phyloP scores from a whole-genome alignment of 768 basidiomycete genomes.

The Mycena metata region DNA sequence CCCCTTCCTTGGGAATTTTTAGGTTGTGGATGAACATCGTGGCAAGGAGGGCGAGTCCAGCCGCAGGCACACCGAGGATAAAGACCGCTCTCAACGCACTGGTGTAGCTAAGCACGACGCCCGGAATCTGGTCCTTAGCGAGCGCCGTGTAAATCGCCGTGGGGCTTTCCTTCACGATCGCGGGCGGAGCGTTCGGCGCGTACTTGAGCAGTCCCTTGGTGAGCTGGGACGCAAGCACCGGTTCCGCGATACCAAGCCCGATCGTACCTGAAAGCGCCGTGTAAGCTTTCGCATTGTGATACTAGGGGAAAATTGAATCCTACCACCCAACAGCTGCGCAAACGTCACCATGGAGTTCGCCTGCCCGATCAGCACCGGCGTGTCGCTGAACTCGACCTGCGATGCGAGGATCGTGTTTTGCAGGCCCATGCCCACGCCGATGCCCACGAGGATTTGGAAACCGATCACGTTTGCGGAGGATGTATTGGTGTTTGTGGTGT shows the following conservation, averaged over 20 bases:
- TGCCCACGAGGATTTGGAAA: slow-evolving; percentile 39
- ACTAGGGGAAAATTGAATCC: neutral
- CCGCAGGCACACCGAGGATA: slow-evolving; percentile 25
- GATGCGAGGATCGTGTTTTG: slow-evolving; percentile 40
- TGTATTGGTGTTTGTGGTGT: slow-evolving; percentile 19
- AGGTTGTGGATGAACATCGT: neutral
- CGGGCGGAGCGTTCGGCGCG: slow-evolving; percentile 34
- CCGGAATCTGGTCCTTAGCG: slow-evolving; percentile 25
- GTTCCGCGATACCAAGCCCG: slow-evolving; percentile 29
- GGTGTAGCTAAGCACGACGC: slow-evolving; percentile 29
- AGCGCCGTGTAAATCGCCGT: slow-evolving; percentile 33
- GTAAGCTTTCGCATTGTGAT: slow-evolving; percentile 30
- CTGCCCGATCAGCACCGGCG: slow-evolving; percentile 25
- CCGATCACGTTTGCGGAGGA: slow-evolving; percentile 20
- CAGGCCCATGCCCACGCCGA: slow-evolving; percentile 39
- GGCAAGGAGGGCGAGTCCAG: neutral
- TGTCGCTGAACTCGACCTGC: slow-evolving; percentile 34
- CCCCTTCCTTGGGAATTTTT: no score
- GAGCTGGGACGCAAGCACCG: slow-evolving; percentile 30
- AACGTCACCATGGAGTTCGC: slow-evolving; percentile 37
- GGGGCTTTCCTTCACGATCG: slow-evolving; percentile 23
- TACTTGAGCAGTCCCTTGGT: slow-evolving; percentile 24
- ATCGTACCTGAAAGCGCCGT: slow-evolving; percentile 35
- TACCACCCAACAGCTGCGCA: slow-evolving; percentile 37
- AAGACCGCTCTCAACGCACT: slow-evolving; percentile 20